Evolutionary conservation across 2,329 filamentous ascomycete species (phyloP).

Genomic region (Fusarium solani-melongenae): DNA sequence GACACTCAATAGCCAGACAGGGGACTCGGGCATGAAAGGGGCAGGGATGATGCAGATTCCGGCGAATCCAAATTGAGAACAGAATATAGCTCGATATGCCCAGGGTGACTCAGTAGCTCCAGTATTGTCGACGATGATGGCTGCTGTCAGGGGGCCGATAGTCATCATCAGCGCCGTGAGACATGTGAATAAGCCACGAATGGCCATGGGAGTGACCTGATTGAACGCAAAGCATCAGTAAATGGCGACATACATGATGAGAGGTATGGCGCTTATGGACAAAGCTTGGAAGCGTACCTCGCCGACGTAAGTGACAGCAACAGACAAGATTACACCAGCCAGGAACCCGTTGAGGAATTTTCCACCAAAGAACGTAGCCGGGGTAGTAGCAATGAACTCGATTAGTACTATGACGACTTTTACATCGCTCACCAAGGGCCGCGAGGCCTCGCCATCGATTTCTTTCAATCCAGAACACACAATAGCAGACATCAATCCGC

Average conservation of each 20-base stretch:
- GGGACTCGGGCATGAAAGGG: neutral
- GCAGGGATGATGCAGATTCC: neutral
- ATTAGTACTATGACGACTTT: constrained; percentile 7
- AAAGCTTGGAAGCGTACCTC: neutral
- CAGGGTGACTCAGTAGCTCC: neutral
- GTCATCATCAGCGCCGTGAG: neutral
- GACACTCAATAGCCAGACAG: neutral
- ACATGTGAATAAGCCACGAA: neutral
- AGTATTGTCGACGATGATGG: neutral
- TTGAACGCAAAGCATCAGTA: neutral
- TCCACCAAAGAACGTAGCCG: constrained; percentile 44
- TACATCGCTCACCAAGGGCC: neutral
- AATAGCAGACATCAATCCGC: neutral
- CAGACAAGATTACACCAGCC: neutral
- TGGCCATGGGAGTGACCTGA: neutral
- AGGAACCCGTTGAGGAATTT: constrained; percentile 42
- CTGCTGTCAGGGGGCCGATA: neutral
- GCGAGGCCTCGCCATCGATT: neutral
- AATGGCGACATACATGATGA: neutral
- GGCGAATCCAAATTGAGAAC: neutral
- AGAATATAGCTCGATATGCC: neutral
- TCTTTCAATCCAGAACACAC: neutral
- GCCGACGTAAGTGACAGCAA: neutral
- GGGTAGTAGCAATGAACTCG: constrained; percentile 45
- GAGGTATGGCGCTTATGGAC: neutral